Evolutionary conservation across 345 rosid species (phyloP), one percentile per base, ranked within the genome.

Genomic region (Corchorus capsularis): DNA sequence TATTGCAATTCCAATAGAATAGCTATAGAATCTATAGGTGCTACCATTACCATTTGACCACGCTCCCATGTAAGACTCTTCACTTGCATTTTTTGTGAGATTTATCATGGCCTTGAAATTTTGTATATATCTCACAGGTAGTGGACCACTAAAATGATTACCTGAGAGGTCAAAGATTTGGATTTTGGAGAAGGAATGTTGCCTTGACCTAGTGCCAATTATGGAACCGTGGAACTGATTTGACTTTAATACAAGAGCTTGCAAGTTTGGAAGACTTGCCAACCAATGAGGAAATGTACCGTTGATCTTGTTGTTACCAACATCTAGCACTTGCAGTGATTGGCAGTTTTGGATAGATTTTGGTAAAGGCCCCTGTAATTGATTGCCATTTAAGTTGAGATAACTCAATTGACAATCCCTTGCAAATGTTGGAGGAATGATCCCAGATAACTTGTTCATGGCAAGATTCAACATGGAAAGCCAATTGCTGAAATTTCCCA

Each of bases 251-350:
- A 54, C 19, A 55, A 85, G 80, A n/a, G 76, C 79, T 47, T 80
- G 72, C 4, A 83, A 68, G 0, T 14, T 6, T 3, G 69, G 71
- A 5, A 83, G 84, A 63, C 56, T 5, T 69, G 12, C 83, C 63
- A 82, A 66, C 85, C 83, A 83, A 53, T 3, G 4, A 0, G 82
- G 89, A 15, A 87, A 83, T 2, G 41, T 68, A 49, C 53, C 85
- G 0, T 77, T 53, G 4, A 85, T 61, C 35, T 46, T 54, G 14
- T 84, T 87, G 69, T 82, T 77, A 2, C 78, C 74, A 2, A 88
- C 27, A 50, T 86, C 80, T 0, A 86, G 6, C 35, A 84, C 63
- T 67, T 79, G n/a, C 86, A 81, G 4, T 77, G 57, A 5, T 12
- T 1, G 27, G n/a, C 86, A 81, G 4, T 77, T 63, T 5, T 12